Evolutionary conservation across 495 filamentous ascomycete genomes (phyloP), one percentile per base, ranked within the genome.

Genomic region (Penicillium fimorum): DNA sequence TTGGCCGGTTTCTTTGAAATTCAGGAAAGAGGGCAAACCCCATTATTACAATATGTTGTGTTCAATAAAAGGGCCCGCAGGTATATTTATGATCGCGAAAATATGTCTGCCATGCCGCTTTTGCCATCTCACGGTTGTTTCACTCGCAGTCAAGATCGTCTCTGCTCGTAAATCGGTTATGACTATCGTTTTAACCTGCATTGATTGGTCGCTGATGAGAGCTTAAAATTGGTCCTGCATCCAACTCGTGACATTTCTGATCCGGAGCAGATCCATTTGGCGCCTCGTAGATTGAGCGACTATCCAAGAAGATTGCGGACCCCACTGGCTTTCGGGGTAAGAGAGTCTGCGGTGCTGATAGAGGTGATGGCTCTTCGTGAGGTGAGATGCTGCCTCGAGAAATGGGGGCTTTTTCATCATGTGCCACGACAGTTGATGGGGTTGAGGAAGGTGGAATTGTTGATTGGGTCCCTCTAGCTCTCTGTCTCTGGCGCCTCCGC

Each of bases 171-270:
- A 52, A 24, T 61, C 51, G 4, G 54, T 24, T 18, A 11, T 38
- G 8, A 1, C 5, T 1, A 27, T 53, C 20, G 12, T 33, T 12
- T 24, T 13, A 38, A 0, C 25, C 30, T 7, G 51, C 42, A n/a
- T 66, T 3, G 7, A 66, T 61, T 6, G 64, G 61, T 30, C 53
- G 61, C 38, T 66, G 64, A 20, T 66, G 64, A 18, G 53, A 53
- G 38, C 64, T 44, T 11, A 42, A 50, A 0, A 66, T 49, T 9
- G 61, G 64, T 6, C 64, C 64, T 0, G 57, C 64, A n/a, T 66
- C 64, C 18, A 66, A 18, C 35, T 66, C 61, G 24, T 66, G 53
- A 40, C 59, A 61, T 37, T 57, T 58, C 15, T 47, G 58, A 4
- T 59, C 38, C 2, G 61, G 61, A 12, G 58, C 59, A 7, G 43